These are phyloP conservation scores for Homolaphlyctis polyrhiza DNA, from an alignment of 371 early-diverging fungal species.

Conservation along the genomic window DNA sequence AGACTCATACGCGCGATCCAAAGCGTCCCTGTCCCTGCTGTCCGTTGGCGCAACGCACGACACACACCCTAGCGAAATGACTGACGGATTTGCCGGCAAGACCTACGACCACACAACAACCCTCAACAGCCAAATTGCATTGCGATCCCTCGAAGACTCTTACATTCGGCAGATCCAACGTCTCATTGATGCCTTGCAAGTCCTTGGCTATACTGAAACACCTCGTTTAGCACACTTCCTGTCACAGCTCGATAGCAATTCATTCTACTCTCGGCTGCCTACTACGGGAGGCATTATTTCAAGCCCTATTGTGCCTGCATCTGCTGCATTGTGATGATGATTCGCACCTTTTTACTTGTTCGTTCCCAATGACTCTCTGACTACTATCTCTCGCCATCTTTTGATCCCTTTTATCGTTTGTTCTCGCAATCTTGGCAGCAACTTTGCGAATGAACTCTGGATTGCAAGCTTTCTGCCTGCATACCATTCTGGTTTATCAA, in stretches of 20 bases:
- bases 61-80: not conserved
- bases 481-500: no score
- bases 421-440: no score
- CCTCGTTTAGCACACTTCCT: constrained; percentile 3
- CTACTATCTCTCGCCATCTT: no score
- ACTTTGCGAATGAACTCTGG: no score
- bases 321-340: not conserved
- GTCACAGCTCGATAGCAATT: constrained; percentile 13
- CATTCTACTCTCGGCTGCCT: constrained; percentile 3
- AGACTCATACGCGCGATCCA: constrained; percentile 1
- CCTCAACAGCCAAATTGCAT: not conserved
- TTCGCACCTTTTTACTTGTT: no score
- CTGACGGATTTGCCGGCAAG: not conserved
- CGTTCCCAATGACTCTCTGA: no score
- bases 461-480: no score
- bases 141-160: constrained; percentile 2
- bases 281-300: not conserved
- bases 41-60: not conserved
- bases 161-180: constrained; percentile 10
- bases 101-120: not conserved
- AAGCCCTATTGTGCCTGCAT: constrained; percentile 8
- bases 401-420: no score
- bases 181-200: constrained; percentile 9
- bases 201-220: constrained; percentile 9
- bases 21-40: not conserved